These are phyloP conservation scores for Kodamaea fukazawae DNA, from an alignment of 805 yeast species.

Conservation along the genomic window DNA sequence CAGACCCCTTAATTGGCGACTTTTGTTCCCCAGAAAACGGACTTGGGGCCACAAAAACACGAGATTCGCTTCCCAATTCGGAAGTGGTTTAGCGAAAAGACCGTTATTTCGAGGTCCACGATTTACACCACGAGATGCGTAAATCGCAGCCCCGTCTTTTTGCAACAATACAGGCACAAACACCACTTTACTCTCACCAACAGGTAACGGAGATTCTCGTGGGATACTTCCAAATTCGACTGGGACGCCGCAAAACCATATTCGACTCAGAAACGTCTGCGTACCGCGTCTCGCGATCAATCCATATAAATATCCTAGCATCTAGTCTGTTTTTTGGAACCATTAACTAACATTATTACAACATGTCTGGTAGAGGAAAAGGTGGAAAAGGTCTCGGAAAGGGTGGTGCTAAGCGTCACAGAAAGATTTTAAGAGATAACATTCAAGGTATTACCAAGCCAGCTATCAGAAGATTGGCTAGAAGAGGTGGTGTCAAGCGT, in stretches of 20 bases:
- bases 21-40: not conserved
- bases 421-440: conserved; percentile 99
- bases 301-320: too few relatives aligned
- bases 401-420: conserved; percentile 99
- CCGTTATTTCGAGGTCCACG: conserved; percentile 4
- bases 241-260: too few relatives aligned
- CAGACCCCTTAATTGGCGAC: not conserved
- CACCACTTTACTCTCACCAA: not conserved
- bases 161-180: conserved; percentile 1
- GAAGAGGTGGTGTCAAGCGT: conserved; percentile 99
- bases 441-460: conserved; percentile 99
- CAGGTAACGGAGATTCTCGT: not conserved
- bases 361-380: conserved; percentile 99
- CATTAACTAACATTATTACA: conserved; percentile 9
- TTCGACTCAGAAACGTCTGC: too few relatives aligned
- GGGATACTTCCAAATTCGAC: too few relatives aligned
- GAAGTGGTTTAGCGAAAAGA: too few relatives aligned
- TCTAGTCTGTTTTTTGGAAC: conserved; percentile 13
- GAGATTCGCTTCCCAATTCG: not conserved
- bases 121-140: conserved; percentile 11
- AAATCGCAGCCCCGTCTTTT: conserved; percentile 1
- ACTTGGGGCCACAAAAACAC: not conserved
- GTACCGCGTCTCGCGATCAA: too few relatives aligned
- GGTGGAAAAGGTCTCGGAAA: conserved; percentile 99
- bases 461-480: conserved; percentile 99